Base-by-base conservation (phyloP, 176 grass and related monocot species). In the Eleusine coracana region DNA sequence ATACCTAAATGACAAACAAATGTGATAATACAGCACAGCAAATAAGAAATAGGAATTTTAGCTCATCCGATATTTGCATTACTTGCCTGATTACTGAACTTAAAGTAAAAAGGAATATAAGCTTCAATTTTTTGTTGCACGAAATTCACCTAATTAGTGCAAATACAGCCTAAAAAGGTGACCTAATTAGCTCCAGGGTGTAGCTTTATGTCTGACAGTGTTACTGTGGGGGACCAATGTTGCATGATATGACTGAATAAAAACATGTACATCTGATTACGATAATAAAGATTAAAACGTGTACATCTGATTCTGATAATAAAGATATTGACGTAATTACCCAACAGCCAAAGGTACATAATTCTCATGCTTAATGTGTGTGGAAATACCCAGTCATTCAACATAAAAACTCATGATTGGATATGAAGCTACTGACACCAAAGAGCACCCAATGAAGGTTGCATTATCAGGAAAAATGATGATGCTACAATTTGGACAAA, bases 1-100 rank as follows among this genome's bases (percentile, higher is more conserved):
- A 92, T 66, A 95, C 89, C 95, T 98, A 72, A 58, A 89, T 23
- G 23, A 66, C 3, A 71, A 69, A 66, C 0, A 56, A 29, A 84
- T 40, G 40, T 81, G 40, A 83, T 2, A 74, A 25, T 62, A 10
- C 6, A 86, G 68, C 51, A 51, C 8, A 28, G 29, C 70, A 10
- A 5, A 7, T 13, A 64, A 9, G 6, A 52, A 70, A 70, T 81
- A 31, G 44, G 20, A 64, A 3, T 25, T 42, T 84, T 59, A 60
- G 15, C 13, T 16, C 29, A 18, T 45, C 4, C 31, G 3, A 2
- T 66, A 21, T 3, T 56, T 63, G 23, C 71, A 41, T 7, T 37
- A 17, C 54, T 83, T 83, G 55, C 12, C 6, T 4, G 15, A 74
- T 8, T 14, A 10, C 16, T 64, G 4, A 18, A 64, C 9, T 66